Evolutionary conservation across 257 asterid genomes (phyloP).

Genomic region (Datura wrightii): DNA sequence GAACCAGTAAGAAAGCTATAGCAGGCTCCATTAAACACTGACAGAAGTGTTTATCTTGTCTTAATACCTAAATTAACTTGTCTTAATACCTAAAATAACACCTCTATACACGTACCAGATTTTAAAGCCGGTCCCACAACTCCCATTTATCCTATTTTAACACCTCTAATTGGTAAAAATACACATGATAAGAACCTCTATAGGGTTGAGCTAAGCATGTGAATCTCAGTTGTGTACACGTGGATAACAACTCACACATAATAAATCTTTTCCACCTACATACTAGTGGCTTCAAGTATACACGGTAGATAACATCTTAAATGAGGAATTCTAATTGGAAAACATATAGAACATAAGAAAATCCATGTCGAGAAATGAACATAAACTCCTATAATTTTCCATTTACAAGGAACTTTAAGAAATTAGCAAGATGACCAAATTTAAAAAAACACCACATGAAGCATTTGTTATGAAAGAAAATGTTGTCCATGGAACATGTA

Average conservation of each 20-base stretch:
- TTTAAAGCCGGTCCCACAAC: background rate
- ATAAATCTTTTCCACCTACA: background rate
- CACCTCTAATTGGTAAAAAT: background rate
- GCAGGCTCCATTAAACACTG: too few species aligned
- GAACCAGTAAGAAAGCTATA: too few species aligned
- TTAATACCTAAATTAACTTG: too few species aligned
- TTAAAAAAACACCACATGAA: background rate
- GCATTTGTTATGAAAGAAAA: background rate
- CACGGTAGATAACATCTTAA: background rate
- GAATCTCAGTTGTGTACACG: too few species aligned
- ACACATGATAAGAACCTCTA: background rate
- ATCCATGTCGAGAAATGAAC: background rate
- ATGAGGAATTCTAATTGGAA: background rate
- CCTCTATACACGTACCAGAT: too few species aligned
- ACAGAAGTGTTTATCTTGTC: too few species aligned
- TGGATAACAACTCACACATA: background rate
- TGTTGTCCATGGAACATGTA: background rate
- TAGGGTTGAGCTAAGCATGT: background rate
- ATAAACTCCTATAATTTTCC: background rate
- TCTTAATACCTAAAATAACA: too few species aligned
- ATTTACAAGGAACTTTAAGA: background rate
- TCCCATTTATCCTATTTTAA: background rate
- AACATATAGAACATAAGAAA: background rate
- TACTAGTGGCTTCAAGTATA: background rate
- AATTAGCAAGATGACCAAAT: background rate